phyloP scores from a whole-genome alignment of 371 early-diverging fungal species.

The Apophysomyces elegans region DNA sequence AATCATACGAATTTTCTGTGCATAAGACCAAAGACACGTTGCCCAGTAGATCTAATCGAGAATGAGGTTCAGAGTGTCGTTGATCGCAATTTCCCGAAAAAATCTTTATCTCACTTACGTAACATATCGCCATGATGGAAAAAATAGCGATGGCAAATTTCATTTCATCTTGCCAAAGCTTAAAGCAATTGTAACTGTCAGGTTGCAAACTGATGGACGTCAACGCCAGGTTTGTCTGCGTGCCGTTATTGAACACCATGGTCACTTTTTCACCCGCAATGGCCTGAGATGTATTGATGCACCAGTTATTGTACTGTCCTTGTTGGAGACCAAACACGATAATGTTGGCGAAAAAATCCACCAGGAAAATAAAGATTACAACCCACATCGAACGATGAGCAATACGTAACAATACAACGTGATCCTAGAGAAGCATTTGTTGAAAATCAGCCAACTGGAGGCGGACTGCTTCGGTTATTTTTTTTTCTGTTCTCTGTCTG shows the following conservation, averaged over 20 bases:
- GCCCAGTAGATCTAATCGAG: conserved; percentile 40
- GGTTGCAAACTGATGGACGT: conserved; percentile 6
- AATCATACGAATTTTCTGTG: conserved; percentile 31
- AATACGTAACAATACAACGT: conserved; percentile 17
- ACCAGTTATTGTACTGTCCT: conserved; percentile 32
- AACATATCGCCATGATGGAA: conserved; percentile 27
- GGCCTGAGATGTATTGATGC: conserved; percentile 24
- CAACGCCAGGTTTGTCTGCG: conserved; percentile 14
- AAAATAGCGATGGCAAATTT: conserved; percentile 31
- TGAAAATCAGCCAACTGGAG: no score
- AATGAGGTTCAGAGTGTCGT: background rate
- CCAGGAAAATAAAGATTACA: conserved; percentile 23
- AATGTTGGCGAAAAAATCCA: conserved; percentile 29
- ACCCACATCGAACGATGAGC: conserved; percentile 29
- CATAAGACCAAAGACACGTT: conserved; percentile 40
- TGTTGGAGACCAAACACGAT: conserved; percentile 38
- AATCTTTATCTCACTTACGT: conserved; percentile 21
- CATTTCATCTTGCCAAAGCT: conserved; percentile 37
- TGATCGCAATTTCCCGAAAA: no score
- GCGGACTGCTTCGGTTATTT: background rate
- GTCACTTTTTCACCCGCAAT: conserved; percentile 15
- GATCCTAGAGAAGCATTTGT: conserved; percentile 13
- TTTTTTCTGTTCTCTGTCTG: background rate
- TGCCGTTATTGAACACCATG: conserved; percentile 16
- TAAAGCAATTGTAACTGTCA: conserved; percentile 31